These are phyloP conservation scores for Strobilomyces dryophilus DNA, from an alignment of 768 basidiomycete genomes.

Conservation along the genomic window DNA sequence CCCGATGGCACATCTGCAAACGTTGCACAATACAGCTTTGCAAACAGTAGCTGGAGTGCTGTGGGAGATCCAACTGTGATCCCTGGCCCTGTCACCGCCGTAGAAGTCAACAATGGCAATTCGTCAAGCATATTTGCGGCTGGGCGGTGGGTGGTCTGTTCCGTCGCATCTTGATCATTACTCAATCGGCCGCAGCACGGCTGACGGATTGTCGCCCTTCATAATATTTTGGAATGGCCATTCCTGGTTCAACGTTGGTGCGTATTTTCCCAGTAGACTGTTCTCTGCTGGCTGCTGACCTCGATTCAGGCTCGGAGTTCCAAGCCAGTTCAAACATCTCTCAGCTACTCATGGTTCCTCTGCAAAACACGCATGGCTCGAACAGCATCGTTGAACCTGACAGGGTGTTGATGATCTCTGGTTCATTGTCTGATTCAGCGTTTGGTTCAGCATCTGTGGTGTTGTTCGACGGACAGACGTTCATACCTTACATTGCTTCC, in stretches of 20 bases:
- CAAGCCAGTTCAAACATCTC: slow-evolving; percentile 60
- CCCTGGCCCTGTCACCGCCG: slow-evolving; percentile 87
- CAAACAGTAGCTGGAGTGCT: slow-evolving; percentile 70
- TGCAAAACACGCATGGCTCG: slow-evolving; percentile 67
- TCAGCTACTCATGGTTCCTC: slow-evolving; percentile 87
- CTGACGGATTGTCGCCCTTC: slow-evolving; percentile 64
- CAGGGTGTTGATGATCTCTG: slow-evolving; percentile 88
- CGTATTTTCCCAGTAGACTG: slow-evolving; percentile 9
- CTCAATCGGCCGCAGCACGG: slow-evolving; percentile 35
- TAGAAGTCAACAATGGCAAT: slow-evolving; percentile 81
- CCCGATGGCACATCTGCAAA: slow-evolving; percentile 61
- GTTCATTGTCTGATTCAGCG: slow-evolving; percentile 60
- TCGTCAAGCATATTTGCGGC: slow-evolving; percentile 84
- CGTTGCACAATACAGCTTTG: slow-evolving; percentile 68
- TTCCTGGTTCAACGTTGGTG: slow-evolving; percentile 68
- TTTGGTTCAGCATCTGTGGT: slow-evolving; percentile 82
- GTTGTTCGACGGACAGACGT: slow-evolving; percentile 78
- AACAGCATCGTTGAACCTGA: slow-evolving; percentile 76
- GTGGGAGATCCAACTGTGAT: slow-evolving; percentile 58
- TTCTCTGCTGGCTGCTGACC: not conserved
- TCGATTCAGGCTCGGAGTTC: slow-evolving; percentile 48
- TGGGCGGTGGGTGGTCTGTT: slow-evolving; percentile 59
- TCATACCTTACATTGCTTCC: slow-evolving; percentile 81
- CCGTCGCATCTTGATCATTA: not conserved
- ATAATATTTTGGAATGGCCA: slow-evolving; percentile 82